Conservation (phyloP, 2,329 filamentous ascomycete genomes). For the Blumeria hordei region DNA sequence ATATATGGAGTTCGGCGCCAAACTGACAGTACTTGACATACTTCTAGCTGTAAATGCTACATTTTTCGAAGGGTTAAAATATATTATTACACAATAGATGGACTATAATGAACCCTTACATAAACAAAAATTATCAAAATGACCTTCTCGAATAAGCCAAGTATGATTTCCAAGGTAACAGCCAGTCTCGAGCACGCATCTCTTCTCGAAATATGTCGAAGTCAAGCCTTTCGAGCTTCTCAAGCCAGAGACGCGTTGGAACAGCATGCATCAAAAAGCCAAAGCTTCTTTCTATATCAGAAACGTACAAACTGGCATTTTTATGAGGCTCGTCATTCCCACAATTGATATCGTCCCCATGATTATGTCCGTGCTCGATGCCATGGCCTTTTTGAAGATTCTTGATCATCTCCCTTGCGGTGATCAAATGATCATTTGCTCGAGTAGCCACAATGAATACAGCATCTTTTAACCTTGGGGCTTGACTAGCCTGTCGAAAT, state of each 20-base stretch:
- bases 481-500: constrained; percentile 54
- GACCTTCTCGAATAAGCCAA: constrained; percentile 30
- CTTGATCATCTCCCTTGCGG: constrained; percentile 72
- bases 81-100: too few species aligned
- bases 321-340: constrained; percentile 19
- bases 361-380: constrained; percentile 72
- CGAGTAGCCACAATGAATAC: constrained; percentile 81
- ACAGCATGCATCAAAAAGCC: constrained; percentile 61
- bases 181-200: constrained; percentile 50
- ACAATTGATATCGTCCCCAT: constrained; percentile 52
- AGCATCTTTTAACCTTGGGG: constrained; percentile 62
- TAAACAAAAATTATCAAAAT: constrained; percentile 16
- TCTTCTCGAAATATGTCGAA: constrained; percentile 57
- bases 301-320: constrained; percentile 17
- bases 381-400: constrained; percentile 50
- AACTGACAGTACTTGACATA: too few species aligned
- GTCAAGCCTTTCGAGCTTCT: constrained; percentile 51
- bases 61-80: too few species aligned
- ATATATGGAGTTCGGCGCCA: too few species aligned
- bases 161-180: constrained; percentile 54
- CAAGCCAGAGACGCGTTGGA: constrained; percentile 53
- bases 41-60: too few species aligned
- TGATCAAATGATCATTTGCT: constrained; percentile 89
- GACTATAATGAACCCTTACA: too few species aligned
- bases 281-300: constrained; percentile 43